Evolutionary conservation across 495 filamentous ascomycete genomes (phyloP), one percentile per base, ranked within the genome.

Genomic region (Stereocaulon alpinum): DNA sequence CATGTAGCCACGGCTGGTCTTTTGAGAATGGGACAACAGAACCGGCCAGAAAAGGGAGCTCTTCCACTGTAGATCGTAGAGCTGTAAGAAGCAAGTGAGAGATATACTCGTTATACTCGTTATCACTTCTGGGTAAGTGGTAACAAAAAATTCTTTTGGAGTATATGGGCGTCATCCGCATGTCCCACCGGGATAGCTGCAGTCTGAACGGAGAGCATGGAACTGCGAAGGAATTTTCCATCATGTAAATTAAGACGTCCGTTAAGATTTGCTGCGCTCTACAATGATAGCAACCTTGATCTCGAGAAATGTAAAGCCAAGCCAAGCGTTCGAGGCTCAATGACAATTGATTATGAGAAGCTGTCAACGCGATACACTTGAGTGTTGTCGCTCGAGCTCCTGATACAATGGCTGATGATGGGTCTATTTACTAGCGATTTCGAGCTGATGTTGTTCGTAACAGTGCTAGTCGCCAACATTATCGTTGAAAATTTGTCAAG

Each of bases 21-120:
- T 59, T 52, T 3, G 44, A 42, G 18, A 40, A 32, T 18, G 45
- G 34, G n/a, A 53, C 57, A 44, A 59, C 20, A 14, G 57, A 50
- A 24, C 57, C 57, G 20, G 57, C 57, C 17, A 59, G 48, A 22
- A 53, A 59, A 10, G 57, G 57, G 30, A 59, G 30, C 30, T 41
- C 15, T 1, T 59, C 43, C 57, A 59, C 48, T 32, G 57, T 59
- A 6, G 20, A 24, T 42, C 27, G 9, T 6, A 59, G 30, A 52
- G 57, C 57, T 10, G n/a, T 20, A 32, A 51, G 20, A 20, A 59
- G 57, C 37, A 51, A 51, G 4, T 42, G 44, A 49, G n/a, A 17
- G 37, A 59, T 52, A 17, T 51, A 18, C 6, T 34, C 34, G 18
- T 42, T 60, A 18, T 37, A 20, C 32, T 60, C 57, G 24, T 53